phyloP scores from a whole-genome alignment of 208 protist species.

The Crithidia fasciculata region DNA sequence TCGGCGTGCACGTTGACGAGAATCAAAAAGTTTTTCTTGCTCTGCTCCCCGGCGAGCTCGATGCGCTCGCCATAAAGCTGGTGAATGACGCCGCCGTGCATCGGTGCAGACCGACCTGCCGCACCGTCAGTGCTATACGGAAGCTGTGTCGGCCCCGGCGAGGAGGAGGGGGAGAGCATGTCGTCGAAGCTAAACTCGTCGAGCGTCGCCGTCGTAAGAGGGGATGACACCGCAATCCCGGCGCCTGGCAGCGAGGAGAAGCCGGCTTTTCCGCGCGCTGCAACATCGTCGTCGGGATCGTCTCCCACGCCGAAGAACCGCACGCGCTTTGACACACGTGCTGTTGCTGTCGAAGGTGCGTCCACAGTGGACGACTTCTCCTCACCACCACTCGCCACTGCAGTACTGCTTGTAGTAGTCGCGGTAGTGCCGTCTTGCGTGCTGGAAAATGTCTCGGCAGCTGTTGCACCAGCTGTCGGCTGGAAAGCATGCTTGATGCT shows the following conservation, averaged over 20 bases:
- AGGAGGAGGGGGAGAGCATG: conserved; percentile 9
- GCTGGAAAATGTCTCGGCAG: not conserved
- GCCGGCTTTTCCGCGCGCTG: not conserved
- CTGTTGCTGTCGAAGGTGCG: not conserved
- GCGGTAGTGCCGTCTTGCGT: not conserved
- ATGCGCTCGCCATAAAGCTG: conserved; percentile 65
- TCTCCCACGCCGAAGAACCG: conserved; percentile 64
- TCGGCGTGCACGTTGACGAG: conserved; percentile 90
- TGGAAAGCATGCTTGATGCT: conserved; percentile 84
- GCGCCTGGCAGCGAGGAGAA: not conserved
- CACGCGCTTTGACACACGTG: conserved; percentile 58
- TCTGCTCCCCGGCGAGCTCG: conserved; percentile 42
- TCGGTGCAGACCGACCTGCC: not conserved
- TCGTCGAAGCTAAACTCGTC: conserved; percentile 39
- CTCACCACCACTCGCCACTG: too few species aligned
- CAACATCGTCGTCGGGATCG: conserved; percentile 20
- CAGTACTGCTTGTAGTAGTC: too few species aligned
- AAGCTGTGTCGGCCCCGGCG: not conserved
- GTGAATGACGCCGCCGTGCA: conserved; percentile 16
- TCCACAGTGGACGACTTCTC: too few species aligned
- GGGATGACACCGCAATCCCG: not conserved
- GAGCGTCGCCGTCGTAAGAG: not conserved
- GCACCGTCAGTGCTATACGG: not conserved
- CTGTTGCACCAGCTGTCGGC: not conserved
- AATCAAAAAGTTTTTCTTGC: conserved; percentile 82